Percentiles rank a stretch among this genome's conserved stretches.
Evolutionary conservation across 176 grass and related monocot species (phyloP).

Genomic region (Thinopyrum elongatum): DNA sequence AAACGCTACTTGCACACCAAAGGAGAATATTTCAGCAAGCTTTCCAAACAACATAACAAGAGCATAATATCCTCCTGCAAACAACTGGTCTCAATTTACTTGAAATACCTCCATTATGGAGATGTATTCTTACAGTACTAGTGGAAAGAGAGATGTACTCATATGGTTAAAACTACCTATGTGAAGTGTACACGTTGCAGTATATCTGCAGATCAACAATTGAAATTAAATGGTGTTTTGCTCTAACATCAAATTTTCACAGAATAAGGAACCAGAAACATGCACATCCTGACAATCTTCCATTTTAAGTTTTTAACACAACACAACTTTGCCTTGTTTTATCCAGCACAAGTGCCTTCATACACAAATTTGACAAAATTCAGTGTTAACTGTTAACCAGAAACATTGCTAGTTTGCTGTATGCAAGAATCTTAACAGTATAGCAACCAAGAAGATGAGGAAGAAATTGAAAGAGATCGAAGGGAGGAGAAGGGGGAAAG

Average conservation of each 20-base stretch:
- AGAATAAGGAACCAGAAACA: neutral
- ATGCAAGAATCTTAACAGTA: neutral
- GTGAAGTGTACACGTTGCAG: neutral
- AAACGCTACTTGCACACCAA: no score
- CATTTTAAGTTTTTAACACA: no score
- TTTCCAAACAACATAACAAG: no score
- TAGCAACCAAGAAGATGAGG: neutral
- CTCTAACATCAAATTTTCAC: neutral
- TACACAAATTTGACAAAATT: no score
- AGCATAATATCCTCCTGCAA: no score
- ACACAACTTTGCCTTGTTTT: neutral
- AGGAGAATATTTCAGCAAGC: no score
- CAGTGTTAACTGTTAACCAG: no score
- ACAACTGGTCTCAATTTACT: no score
- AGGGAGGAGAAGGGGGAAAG: no score
- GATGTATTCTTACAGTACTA: neutral
- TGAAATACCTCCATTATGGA: no score
- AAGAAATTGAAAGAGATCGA: neutral
- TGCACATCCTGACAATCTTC: neutral
- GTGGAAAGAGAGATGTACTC: neutral
- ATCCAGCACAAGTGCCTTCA: no score
- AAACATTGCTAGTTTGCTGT: no score
- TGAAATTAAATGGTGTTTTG: neutral
- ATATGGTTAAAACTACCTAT: neutral
- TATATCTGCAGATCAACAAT: neutral